Base-by-base conservation (phyloP, 208 protist genomes). In the Acanthamoeba castellanii region DNA sequence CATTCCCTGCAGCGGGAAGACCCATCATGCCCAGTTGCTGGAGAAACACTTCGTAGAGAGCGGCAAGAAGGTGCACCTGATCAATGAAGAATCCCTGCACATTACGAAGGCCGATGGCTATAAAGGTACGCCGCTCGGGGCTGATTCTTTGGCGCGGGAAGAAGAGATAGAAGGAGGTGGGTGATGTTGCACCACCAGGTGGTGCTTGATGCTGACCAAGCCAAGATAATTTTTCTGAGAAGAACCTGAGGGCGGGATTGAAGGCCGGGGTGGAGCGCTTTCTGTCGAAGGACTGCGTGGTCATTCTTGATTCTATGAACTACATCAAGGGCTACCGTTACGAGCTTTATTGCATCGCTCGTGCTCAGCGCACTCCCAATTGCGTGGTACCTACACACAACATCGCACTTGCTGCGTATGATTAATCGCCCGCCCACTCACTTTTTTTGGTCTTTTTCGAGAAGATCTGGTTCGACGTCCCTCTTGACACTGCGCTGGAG, bases 281-380 rank as follows among this genome's bases (percentile, higher is more conserved):
- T 52, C 32, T 97, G 25, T 47, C 76, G 30, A 95, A 89, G 87
- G 95, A 95, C 45, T 90, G 50, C 20, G 87, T 97, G 9, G 95
- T 97, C 9, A 97, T 98, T 59, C 34, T 91, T 6, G 97, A 98
- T 74, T 97, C 96, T 30, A 82, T 97, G 42, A 98, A 98, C 94
- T 98, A 98, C 95, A 98, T 98, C 78, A 97, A 97, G 95, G 97
- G 97, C 50, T 97, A 96, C 50, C 95, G 97, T 52, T 98, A 98
- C 84, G 96, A 98, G 68, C 89, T 98, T 1, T 98, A 96, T 85
- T 98, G 97, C 95, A 78, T 95, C 61, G 94, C 94, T 3, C 66
- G 95, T 30, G 59, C 64, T 9, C 61, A 78, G 45, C 47, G 34
- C 3, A 96, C 95, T 66, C 88, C 72, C 22, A 72, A 85, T 45